phyloP scores from a whole-genome alignment of 2,329 filamentous ascomycete species.

The Colletotrichum melonis region DNA sequence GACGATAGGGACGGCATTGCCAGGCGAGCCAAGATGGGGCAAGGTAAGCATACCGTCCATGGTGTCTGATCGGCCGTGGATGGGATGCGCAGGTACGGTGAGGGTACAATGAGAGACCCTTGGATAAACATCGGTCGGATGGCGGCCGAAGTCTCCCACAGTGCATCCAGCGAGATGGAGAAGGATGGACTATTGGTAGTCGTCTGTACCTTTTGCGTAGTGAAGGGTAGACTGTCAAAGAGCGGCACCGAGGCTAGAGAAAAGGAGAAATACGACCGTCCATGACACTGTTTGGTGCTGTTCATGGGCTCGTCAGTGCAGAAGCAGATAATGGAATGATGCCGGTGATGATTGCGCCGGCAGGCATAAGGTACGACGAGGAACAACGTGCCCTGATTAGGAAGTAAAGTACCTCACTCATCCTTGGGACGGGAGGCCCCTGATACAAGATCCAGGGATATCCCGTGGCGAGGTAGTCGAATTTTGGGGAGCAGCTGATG shows the following conservation, averaged over 20 bases:
- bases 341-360: not conserved
- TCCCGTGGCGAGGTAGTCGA: not conserved
- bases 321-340: not conserved
- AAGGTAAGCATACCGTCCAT: not conserved
- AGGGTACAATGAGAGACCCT: not conserved
- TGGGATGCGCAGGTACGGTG: slow-evolving; percentile 8
- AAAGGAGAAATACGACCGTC: not conserved
- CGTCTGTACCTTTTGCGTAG: not conserved
- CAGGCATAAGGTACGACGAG: not conserved
- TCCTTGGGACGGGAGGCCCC: not conserved
- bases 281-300: not conserved
- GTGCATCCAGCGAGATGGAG: not conserved
- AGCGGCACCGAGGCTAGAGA: not conserved
- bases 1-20: slow-evolving; percentile 4
- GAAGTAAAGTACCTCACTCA: not conserved
- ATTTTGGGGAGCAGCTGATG: not conserved
- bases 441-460: not conserved
- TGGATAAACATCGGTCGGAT: slow-evolving; percentile 19
- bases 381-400: not conserved
- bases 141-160: slow-evolving; percentile 25
- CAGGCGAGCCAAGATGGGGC: not conserved
- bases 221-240: not conserved
- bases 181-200: not conserved
- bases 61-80: not conserved
- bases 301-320: not conserved